These are phyloP conservation scores for Filobasidium uniguttulatum DNA, from an alignment of 1,284 basidiomycete genomes.

Conservation along the genomic window DNA sequence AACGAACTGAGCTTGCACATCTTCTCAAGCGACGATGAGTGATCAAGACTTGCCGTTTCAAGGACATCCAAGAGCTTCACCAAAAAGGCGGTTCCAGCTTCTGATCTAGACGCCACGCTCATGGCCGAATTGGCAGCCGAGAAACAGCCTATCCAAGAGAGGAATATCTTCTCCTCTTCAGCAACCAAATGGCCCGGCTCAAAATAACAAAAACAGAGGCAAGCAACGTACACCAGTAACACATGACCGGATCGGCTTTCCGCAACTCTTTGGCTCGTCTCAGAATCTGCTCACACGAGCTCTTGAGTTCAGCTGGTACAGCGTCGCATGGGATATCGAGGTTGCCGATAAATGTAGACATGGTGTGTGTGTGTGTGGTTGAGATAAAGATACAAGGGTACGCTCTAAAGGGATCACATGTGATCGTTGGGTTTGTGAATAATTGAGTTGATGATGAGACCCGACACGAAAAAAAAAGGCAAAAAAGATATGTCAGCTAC, in stretches of 20 bases:
- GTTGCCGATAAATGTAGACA: background rate
- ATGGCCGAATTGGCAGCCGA: slow-evolving; percentile 82
- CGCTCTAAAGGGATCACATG: too few species aligned
- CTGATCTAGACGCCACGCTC: slow-evolving; percentile 43
- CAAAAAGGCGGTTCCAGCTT: slow-evolving; percentile 55
- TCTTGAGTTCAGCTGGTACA: slow-evolving; percentile 38
- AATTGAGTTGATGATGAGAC: too few species aligned
- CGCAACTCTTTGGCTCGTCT: slow-evolving; percentile 77
- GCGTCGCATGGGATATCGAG: slow-evolving; percentile 26
- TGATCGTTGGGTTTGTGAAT: too few species aligned
- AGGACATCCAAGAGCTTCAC: slow-evolving; percentile 60
- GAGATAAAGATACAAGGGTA: background rate
- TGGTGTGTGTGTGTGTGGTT: too few species aligned
- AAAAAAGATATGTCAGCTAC: too few species aligned
- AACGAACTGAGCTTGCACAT: too few species aligned
- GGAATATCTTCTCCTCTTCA: background rate
- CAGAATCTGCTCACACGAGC: slow-evolving; percentile 57
- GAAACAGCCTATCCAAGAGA: slow-evolving; percentile 53
- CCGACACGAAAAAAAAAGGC: too few species aligned
- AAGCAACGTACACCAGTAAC: slow-evolving; percentile 78
- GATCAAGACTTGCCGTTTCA: slow-evolving; percentile 44
- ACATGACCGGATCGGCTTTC: slow-evolving; percentile 65
- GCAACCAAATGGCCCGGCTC: background rate
- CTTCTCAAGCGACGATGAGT: background rate
- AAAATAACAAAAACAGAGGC: background rate